phyloP scores from a whole-genome alignment of 2,329 filamentous ascomycete species.

The Aspergillus proliferans region DNA sequence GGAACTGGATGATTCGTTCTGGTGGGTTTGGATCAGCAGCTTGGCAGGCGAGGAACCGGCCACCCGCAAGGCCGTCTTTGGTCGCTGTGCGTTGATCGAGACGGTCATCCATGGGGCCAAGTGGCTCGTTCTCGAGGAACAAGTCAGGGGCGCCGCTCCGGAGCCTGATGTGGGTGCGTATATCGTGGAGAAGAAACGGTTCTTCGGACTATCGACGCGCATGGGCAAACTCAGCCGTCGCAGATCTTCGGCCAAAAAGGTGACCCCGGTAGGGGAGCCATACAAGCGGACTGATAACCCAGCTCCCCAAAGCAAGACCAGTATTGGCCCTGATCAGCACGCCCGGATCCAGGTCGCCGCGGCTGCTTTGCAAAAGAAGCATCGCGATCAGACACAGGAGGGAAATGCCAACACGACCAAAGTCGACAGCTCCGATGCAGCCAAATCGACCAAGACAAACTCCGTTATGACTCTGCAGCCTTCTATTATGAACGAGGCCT shows the following conservation, averaged over 20 bases:
- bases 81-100: constrained; percentile 85
- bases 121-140: constrained; percentile 95
- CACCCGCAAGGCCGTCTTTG: constrained; percentile 84
- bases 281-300: constrained; percentile 46
- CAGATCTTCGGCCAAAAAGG: constrained; percentile 63
- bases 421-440: constrained; percentile 49
- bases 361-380: constrained; percentile 68
- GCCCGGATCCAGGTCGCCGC: constrained; percentile 89
- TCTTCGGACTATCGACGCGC: constrained; percentile 76
- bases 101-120: constrained; percentile 72
- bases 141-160: constrained; percentile 84
- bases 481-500: constrained; percentile 76
- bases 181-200: constrained; percentile 90
- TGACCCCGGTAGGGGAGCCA: constrained; percentile 43
- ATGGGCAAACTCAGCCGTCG: constrained; percentile 61
- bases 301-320: constrained; percentile 65
- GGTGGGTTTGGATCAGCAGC: constrained; percentile 99
- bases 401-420: constrained; percentile 44
- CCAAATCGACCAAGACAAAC: constrained; percentile 65
- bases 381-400: constrained; percentile 54
- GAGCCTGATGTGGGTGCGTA: constrained; percentile 81
- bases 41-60: constrained; percentile 82
- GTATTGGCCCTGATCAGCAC: constrained; percentile 83
- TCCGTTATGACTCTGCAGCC: constrained; percentile 87
- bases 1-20: constrained; percentile 90